Evolutionary conservation across 768 basidiomycete species (phyloP), one percentile per base, ranked within the genome.

Genomic region (Tricholoma matsutake): DNA sequence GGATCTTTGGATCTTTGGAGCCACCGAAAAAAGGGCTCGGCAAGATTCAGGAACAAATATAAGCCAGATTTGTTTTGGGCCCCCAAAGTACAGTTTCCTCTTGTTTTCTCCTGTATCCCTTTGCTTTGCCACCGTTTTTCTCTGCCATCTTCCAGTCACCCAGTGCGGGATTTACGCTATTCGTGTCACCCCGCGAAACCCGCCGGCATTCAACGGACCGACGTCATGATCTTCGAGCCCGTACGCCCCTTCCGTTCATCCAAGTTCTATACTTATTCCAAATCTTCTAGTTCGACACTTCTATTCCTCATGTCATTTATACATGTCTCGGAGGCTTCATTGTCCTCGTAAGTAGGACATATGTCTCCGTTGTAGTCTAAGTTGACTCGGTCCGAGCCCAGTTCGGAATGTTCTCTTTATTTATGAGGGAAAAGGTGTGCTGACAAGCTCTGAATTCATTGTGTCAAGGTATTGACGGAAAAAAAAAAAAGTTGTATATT

Each of bases 331-430:
- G 92, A 18, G 89, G 85, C 25, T 95, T 95, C 71, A 83, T 93
- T 57, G 92, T 93, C 43, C 64, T 94, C 81, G 94, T 94, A 61
- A 58, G 73, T 65, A 13, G 54, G 57, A 13, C 39, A 29, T 28
- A 25, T 55, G 32, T 31, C 22, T 32, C 57, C 7, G 6, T 11
- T 9, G 28, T 1, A 4, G 2, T 3, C n/a, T 22, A 18, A n/a
- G 61, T 4, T 13, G 14, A 25, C 41, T 54, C 18, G 14, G 47
- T 16, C n/a, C n/a, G n/a, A n/a, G 25, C 47, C 6, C 61, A 94
- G 91, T 97, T 96, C 74, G 93, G 93, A 73, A 94, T 96, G 92
- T 92, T 96, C 76, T 94, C 93, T 2, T 81, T 96, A 6, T 85
- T 98, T 65, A 83, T 98, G 67, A 89, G 95, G 69, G 94, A 96